Conservation (phyloP, 163 green algal species). For the Scenedesmus sp. region DNA sequence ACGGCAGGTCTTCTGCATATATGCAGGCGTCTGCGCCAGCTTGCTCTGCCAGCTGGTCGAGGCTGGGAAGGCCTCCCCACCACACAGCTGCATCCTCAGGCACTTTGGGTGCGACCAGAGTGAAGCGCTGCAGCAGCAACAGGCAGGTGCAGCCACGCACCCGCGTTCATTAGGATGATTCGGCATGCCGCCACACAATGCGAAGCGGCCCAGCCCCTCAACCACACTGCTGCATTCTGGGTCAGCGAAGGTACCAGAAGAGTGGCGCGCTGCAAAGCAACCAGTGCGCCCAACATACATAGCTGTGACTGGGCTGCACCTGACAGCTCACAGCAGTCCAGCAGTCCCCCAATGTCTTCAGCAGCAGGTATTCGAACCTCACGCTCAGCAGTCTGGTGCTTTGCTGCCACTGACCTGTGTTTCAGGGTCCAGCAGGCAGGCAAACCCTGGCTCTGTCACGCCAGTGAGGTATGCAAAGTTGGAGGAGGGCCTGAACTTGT, state of each 20-base stretch:
- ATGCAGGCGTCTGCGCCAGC: constrained; percentile 50
- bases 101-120: constrained; percentile 35
- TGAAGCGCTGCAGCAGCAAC: background rate
- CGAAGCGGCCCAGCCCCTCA: too few relatives aligned
- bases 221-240: constrained; percentile 26
- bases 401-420: background rate
- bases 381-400: background rate
- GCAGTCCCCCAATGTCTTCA: too few relatives aligned
- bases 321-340: too few relatives aligned
- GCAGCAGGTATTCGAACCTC: too few relatives aligned
- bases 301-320: too few relatives aligned
- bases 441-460: constrained; percentile 31
- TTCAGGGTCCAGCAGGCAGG: constrained; percentile 16
- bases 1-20: constrained; percentile 35
- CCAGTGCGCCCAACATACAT: too few relatives aligned
- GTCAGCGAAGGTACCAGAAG: background rate
- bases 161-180: too few relatives aligned
- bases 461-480: constrained; percentile 53
- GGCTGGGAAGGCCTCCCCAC: constrained; percentile 32
- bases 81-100: constrained; percentile 50
- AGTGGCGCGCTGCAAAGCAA: background rate
- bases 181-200: too few relatives aligned
- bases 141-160: too few relatives aligned
- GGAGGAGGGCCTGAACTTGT: constrained; percentile 45
- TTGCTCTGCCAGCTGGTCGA: constrained; percentile 30